These are phyloP conservation scores for Epichloe sp. DNA, from an alignment of 2,329 filamentous ascomycete genomes.

Conservation along the genomic window DNA sequence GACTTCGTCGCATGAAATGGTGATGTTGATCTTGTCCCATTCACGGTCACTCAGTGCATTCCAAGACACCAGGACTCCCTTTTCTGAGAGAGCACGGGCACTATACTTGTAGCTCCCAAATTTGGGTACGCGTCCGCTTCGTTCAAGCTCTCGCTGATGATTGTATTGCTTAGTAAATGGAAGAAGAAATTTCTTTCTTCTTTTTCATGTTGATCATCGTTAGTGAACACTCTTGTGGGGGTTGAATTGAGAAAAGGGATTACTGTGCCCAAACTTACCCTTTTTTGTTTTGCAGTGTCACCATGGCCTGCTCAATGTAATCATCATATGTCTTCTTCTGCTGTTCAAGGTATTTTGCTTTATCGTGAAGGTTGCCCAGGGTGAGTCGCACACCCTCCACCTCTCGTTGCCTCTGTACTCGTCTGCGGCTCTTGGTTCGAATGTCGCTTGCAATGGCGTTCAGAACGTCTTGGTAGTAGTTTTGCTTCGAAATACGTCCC, in stretches of 20 bases:
- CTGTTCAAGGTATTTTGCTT: conserved; percentile 84
- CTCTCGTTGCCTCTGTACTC: conserved; percentile 84
- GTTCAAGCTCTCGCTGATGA: conserved; percentile 89
- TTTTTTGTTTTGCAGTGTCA: conserved; percentile 96
- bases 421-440: conserved; percentile 85
- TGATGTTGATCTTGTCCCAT: conserved; percentile 87
- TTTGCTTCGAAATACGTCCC: conserved; percentile 77
- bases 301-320: conserved; percentile 97
- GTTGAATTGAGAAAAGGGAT: background rate
- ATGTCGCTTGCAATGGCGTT: conserved; percentile 96
- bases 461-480: conserved; percentile 94
- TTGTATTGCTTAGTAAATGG: conserved; percentile 99
- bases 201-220: conserved; percentile 16
- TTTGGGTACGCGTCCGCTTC: conserved; percentile 84
- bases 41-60: conserved; percentile 68
- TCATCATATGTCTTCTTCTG: conserved; percentile 97
- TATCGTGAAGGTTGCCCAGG: conserved; percentile 62
- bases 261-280: conserved; percentile 41
- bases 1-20: conserved; percentile 86
- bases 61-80: conserved; percentile 91
- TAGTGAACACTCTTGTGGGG: background rate
- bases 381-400: conserved; percentile 72
- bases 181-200: conserved; percentile 84
- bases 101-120: conserved; percentile 98
- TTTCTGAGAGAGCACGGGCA: conserved; percentile 75